Evolutionary conservation across 2,329 filamentous ascomycete genomes (phyloP).

Genomic region (Grosmannia huntii): DNA sequence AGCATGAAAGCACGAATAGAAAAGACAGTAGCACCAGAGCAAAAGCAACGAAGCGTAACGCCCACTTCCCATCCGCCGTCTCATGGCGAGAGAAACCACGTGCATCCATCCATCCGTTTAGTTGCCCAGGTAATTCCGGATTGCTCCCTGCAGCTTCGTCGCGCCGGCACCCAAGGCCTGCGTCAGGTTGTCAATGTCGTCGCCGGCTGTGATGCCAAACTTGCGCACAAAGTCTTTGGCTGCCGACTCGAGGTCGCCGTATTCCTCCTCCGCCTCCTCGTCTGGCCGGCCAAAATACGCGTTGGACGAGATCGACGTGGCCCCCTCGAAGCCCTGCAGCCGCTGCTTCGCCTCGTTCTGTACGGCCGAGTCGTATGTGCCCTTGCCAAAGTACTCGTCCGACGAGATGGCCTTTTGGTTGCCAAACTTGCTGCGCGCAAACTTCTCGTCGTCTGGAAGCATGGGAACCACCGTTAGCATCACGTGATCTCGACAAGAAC

Average conservation of each 20-base stretch:
- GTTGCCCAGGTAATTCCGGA: conserved; percentile 50
- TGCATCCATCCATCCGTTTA: conserved; percentile 15
- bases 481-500: neutral
- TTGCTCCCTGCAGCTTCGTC: conserved; percentile 64
- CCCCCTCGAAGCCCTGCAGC: conserved; percentile 85
- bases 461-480: neutral
- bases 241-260: conserved; percentile 82
- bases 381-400: conserved; percentile 95
- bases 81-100: neutral
- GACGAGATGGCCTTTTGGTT: conserved; percentile 91
- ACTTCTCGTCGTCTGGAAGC: conserved; percentile 56
- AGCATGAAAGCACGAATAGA: neutral
- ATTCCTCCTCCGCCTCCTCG: conserved; percentile 58
- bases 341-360: conserved; percentile 78
- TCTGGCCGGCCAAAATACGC: conserved; percentile 94
- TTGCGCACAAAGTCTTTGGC: conserved; percentile 93
- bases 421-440: conserved; percentile 80
- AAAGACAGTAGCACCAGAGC: neutral
- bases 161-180: conserved; percentile 77
- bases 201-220: conserved; percentile 89
- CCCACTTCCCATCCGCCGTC: neutral
- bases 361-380: conserved; percentile 65
- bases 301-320: conserved; percentile 85
- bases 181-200: conserved; percentile 86
- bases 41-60: neutral